phyloP scores from a whole-genome alignment of 2,329 filamentous ascomycete species.

The Didymella pinodella region DNA sequence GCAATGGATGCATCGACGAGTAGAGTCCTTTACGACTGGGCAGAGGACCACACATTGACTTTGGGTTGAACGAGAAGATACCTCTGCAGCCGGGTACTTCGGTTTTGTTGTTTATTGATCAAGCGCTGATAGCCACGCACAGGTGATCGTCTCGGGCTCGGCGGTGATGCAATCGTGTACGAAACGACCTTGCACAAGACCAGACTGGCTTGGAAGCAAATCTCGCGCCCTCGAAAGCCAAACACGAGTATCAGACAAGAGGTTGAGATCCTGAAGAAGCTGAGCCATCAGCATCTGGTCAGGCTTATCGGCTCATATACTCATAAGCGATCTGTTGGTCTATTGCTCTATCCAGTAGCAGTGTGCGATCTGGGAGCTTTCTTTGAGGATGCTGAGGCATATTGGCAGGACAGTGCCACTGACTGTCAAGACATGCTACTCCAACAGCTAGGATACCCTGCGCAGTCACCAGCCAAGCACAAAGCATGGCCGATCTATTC shows the following conservation, averaged over 20 bases:
- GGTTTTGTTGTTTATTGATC: not conserved
- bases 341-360: not conserved
- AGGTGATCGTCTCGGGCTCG: not conserved
- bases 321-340: not conserved
- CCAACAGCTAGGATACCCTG: not conserved
- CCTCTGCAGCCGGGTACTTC: not conserved
- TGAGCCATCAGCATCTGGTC: not conserved
- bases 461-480: constrained; percentile 46
- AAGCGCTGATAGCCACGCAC: not conserved
- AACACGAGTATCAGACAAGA: not conserved
- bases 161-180: not conserved
- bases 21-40: too few relatives aligned
- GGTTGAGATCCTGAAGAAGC: not conserved
- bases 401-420: not conserved
- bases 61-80: constrained; percentile 21
- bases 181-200: not conserved
- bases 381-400: not conserved
- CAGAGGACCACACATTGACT: constrained; percentile 35
- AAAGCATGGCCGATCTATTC: constrained; percentile 52
- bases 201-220: not conserved
- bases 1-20: too few relatives aligned
- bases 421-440: not conserved
- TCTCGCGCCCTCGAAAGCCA: not conserved
- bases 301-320: not conserved
- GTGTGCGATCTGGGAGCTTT: not conserved